Evolutionary conservation across 176 grass and related monocot species (phyloP), one percentile per base, ranked within the genome.

Genomic region (Carex parvula): DNA sequence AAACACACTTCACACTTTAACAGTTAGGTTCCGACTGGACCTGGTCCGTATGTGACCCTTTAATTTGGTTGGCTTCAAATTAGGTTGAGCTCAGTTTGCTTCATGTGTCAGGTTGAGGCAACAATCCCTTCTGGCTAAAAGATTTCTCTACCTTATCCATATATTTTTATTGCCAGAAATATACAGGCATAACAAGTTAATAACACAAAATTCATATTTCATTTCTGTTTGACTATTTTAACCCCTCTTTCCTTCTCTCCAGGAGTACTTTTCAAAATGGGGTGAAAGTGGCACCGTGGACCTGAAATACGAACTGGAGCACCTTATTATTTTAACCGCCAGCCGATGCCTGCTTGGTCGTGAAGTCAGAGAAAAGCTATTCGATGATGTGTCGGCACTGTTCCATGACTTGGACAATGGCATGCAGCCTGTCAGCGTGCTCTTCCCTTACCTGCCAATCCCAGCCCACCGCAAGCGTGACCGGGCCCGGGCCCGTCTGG

Each of bases 211-310:
- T 2, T 39, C 5, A 62, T 44, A 61, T 63, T 44, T 63, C 17
- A 13, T 63, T 81, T 42, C 57, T 12, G 11, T 46, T 63, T 8
- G 35, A 64, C 74, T 39, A 22, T 44, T 42, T 61, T 81, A 44
- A 64, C 1, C 16, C 17, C 16, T 63, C 33, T 64, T 64, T 63
- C 1, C 33, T 60, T 85, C 30, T 42, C 57, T 90, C 62, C 92
- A 94, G 92, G 93, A 94, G 24, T 94, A 99, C 64, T 99, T 99
- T 64, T 99, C 96, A 7, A 99, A 93, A 56, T 99, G 96, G 96
- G 96, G 96, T 61, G 96, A 99, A 69, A 93, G 84, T 20, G 96
- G 96, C 83, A 95, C 91, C 6, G 93, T 99, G 20, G 96, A 99
- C 87, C 84, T 99, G 59, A 95, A 95, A 79, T 90, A 99, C 68